Evolutionary conservation across 2,329 filamentous ascomycete genomes (phyloP), one percentile per base, ranked within the genome.

Genomic region (Aspergillus sp.): DNA sequence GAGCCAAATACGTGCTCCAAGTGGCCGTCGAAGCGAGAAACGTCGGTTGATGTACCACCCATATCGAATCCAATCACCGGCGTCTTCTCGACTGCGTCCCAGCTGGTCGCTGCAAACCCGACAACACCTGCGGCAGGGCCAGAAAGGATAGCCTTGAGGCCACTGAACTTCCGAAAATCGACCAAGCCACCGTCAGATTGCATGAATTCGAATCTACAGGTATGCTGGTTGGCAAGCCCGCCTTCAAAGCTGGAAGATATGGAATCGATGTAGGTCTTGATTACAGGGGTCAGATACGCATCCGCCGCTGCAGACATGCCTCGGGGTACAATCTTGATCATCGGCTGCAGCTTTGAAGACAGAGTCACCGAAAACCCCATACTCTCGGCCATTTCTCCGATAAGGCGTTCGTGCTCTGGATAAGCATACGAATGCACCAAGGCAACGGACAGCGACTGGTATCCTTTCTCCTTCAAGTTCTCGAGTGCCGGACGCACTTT

Each of bases 1-100:
- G 92, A 96, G 74, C 96, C 93, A 64, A 96, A 96, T 0, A 96
- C 91, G 67, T 97, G 93, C 66, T 96, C 93, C 67, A 96, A 93
- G 54, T 90, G 82, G 15, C 93, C 93, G 58, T 89, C 90, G 66
- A 93, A 97, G 48, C 93, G 82, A 34, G 90, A 96, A 9, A 96
- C 72, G 72, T 97, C 93, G 1, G 93, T 97, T 56, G 88, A 93
- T 0, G 93, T 97, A 11, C 93, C 93, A 38, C 91, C 91, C 93
- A 97, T 97, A 65, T 97, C 93, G 68, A 97, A 97, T 0, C 93
- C 93, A 66, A 97, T 96, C 4, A 97, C 89, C 0, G 92, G 91
- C 1, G 85, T 91, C 69, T 87, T 90, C 4, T 91, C 95, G 50
- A 89, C 80, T 0, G 88, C 83, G 63, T 97, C 93, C 71, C 95